Evolutionary conservation across 352 stramenopile species (phyloP).

Genomic region (Globisporangium paroecandrum): DNA sequence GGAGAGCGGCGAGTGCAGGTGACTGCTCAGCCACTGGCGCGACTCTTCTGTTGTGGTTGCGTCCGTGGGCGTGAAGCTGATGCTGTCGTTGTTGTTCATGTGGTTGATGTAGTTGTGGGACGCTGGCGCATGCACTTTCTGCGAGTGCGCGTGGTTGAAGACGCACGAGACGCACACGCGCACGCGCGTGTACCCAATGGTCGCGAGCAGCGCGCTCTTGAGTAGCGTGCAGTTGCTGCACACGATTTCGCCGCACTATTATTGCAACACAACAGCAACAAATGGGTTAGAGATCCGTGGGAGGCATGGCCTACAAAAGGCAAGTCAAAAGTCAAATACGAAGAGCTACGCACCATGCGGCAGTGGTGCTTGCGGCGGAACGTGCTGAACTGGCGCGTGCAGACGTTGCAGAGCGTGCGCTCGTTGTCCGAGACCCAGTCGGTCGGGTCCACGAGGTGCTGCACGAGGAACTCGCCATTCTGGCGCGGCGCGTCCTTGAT

Average conservation of each 20-base stretch:
- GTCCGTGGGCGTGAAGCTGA: conserved; percentile 16
- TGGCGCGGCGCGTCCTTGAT: conserved; percentile 25
- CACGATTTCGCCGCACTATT: conserved; percentile 72
- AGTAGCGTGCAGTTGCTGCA: conserved; percentile 79
- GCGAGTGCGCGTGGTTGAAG: conserved; percentile 39
- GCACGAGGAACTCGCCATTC: conserved; percentile 57
- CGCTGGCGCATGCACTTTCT: background rate
- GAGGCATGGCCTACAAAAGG: background rate
- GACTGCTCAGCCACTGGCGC: conserved; percentile 51
- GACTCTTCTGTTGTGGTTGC: conserved; percentile 30
- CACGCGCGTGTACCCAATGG: conserved; percentile 56
- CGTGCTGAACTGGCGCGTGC: conserved; percentile 68
- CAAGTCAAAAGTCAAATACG: background rate
- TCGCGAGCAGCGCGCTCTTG: conserved; percentile 58
- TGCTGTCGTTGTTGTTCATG: conserved; percentile 16
- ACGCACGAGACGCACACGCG: conserved; percentile 81
- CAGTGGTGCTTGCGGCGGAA: conserved; percentile 88
- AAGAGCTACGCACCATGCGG: conserved; percentile 51
- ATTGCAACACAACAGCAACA: background rate
- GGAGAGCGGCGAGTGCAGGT: conserved; percentile 61
- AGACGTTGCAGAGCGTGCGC: conserved; percentile 69
- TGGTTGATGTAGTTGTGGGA: background rate
- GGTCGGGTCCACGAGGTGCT: conserved; percentile 66
- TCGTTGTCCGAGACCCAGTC: conserved; percentile 79
- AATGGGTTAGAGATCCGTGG: background rate